These are phyloP conservation scores for Bassia scoparia DNA, from an alignment of 148 eudicot genomes.

Conservation along the genomic window DNA sequence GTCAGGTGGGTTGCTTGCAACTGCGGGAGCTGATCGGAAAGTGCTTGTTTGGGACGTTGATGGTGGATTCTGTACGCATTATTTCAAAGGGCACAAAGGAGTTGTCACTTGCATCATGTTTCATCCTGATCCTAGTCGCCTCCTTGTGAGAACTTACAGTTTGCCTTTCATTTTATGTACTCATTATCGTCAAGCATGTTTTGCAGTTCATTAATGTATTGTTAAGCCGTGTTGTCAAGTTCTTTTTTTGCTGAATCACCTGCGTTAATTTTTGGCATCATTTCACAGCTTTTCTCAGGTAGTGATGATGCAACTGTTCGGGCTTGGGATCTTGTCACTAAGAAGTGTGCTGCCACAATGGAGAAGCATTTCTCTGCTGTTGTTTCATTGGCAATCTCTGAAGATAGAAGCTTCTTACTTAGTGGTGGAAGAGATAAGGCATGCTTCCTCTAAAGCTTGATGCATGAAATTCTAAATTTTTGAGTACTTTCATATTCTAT, in stretches of 20 bases:
- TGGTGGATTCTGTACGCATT: conserved; percentile 90
- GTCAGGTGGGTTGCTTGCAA: conserved; percentile 89
- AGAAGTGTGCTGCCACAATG: conserved; percentile 67
- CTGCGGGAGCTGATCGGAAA: conserved; percentile 91
- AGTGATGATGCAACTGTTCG: conserved; percentile 77
- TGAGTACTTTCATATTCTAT: neutral
- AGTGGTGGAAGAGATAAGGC: conserved; percentile 95
- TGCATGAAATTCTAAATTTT: neutral
- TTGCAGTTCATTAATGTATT: neutral
- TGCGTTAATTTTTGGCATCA: conserved; percentile 1
- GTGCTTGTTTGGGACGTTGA: conserved; percentile 95
- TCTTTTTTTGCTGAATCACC: neutral
- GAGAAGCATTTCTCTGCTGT: conserved; percentile 85
- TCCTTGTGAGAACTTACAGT: conserved; percentile 49
- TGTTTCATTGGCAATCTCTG: conserved; percentile 72
- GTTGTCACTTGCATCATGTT: conserved; percentile 71
- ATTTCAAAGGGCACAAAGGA: conserved; percentile 86
- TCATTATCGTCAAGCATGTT: neutral
- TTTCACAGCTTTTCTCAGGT: conserved; percentile 74
- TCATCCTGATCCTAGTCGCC: conserved; percentile 74
- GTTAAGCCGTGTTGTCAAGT: neutral
- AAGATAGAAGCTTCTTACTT: conserved; percentile 73
- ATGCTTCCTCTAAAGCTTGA: conserved; percentile 10
- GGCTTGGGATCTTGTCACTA: conserved; percentile 80
- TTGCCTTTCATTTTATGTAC: neutral